These are phyloP conservation scores for Brassica juncea DNA, from an alignment of 345 rosid species.

Conservation along the genomic window DNA sequence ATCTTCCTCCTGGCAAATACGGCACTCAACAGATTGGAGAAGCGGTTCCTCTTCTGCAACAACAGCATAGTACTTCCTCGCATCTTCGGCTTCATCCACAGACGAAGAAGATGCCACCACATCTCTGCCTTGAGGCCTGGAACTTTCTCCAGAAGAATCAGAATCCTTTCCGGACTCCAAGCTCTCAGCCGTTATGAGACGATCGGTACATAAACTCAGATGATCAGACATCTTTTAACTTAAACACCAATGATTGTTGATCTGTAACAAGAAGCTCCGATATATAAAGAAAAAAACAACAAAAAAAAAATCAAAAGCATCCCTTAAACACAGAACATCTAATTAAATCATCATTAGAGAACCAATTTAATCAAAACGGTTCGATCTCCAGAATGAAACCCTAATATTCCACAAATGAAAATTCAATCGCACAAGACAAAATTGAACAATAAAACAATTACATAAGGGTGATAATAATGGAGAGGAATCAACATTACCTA, in stretches of 20 bases:
- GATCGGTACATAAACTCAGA: conserved; percentile 68
- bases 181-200: conserved; percentile 50
- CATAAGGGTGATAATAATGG: neutral
- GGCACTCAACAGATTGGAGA: conserved; percentile 78
- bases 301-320: neutral
- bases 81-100: conserved; percentile 39
- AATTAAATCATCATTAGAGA: neutral
- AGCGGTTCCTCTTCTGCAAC: conserved; percentile 62
- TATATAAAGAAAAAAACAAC: no score
- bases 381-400: conserved; percentile 32
- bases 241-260: conserved; percentile 23
- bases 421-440: conserved; percentile 16
- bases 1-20: conserved; percentile 99
- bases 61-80: conserved; percentile 33
- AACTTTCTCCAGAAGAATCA: conserved; percentile 47
- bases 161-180: conserved; percentile 37
- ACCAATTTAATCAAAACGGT: neutral
- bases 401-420: conserved; percentile 20
- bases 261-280: conserved; percentile 26
- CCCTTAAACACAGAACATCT: neutral
- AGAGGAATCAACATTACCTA: conserved; percentile 26
- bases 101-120: conserved; percentile 35
- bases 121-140: conserved; percentile 38
- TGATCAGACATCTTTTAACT: conserved; percentile 67
- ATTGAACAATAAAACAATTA: conserved; percentile 5